Evolutionary conservation across 345 rosid genomes (phyloP).

Genomic region (Psidium friedrichsthalianum): DNA sequence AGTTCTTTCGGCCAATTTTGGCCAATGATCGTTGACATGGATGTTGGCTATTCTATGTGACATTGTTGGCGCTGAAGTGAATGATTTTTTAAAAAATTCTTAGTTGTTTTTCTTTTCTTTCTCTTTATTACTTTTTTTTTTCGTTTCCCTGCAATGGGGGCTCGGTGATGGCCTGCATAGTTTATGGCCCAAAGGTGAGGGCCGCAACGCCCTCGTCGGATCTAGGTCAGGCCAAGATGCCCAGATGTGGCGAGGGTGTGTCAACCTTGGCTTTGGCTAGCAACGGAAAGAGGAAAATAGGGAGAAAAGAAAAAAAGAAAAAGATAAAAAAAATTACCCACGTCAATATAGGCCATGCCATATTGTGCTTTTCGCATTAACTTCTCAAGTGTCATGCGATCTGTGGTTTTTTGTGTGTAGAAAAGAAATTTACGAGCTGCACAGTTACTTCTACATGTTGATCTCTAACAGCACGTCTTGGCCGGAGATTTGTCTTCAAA

Average conservation of each 20-base stretch:
- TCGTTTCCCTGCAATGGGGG: no score
- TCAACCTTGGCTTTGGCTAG: rapidly evolving
- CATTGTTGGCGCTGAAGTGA: rapidly evolving
- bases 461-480: background rate
- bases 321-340: background rate
- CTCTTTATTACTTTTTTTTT: background rate
- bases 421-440: background rate
- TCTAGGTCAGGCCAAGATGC: background rate
- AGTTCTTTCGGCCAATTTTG: background rate
- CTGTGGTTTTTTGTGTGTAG: background rate
- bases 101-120: background rate
- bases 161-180: rapidly evolving
- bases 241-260: rapidly evolving
- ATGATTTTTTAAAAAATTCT: no score
- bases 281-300: background rate
- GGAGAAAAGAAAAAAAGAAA: background rate
- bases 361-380: background rate
- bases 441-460: background rate
- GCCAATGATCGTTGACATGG: rapidly evolving
- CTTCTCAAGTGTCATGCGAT: background rate
- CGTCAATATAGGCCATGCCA: rapidly evolving
- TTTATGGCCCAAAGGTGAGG: rapidly evolving
- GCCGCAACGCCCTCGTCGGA: background rate
- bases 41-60: rapidly evolving
- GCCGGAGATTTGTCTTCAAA: background rate